Evolutionary conservation across 1,284 basidiomycete species (phyloP).

Genomic region (Mycena citricolor): DNA sequence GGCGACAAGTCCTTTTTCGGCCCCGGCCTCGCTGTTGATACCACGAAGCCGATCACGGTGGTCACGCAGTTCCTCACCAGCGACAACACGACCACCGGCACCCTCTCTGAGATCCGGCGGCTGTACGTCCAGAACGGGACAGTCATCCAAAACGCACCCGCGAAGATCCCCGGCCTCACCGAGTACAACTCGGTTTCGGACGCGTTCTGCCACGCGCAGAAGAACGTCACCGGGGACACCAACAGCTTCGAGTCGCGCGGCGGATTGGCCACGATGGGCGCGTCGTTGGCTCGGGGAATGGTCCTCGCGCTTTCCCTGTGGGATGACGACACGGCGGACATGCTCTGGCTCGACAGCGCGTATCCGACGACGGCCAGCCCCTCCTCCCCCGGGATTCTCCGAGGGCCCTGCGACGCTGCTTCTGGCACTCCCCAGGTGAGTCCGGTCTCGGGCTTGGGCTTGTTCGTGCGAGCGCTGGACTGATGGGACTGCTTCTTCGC

Average conservation of each 20-base stretch:
- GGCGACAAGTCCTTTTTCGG: constrained; percentile 50
- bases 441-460: no score
- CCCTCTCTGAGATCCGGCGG: constrained; percentile 50
- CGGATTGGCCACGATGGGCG: constrained; percentile 39
- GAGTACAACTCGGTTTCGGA: constrained; percentile 42
- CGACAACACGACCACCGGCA: constrained; percentile 45
- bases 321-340: constrained; percentile 46
- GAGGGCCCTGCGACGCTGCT: constrained; percentile 49
- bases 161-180: constrained; percentile 42
- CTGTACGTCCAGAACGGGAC: constrained; percentile 53
- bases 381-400: constrained; percentile 40
- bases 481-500: not conserved
- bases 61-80: constrained; percentile 42
- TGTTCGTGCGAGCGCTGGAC: not conserved
- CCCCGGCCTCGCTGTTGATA: constrained; percentile 34
- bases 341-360: constrained; percentile 39
- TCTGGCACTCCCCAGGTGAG: constrained; percentile 45
- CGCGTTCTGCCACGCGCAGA: constrained; percentile 42
- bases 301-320: constrained; percentile 50
- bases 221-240: constrained; percentile 43
- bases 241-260: constrained; percentile 48
- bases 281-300: constrained; percentile 39
- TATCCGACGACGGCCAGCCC: constrained; percentile 34
- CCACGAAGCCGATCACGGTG: constrained; percentile 19
- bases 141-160: constrained; percentile 51